These are phyloP conservation scores for Metschnikowia lochheadii DNA, from an alignment of 805 yeast species.

Conservation along the genomic window DNA sequence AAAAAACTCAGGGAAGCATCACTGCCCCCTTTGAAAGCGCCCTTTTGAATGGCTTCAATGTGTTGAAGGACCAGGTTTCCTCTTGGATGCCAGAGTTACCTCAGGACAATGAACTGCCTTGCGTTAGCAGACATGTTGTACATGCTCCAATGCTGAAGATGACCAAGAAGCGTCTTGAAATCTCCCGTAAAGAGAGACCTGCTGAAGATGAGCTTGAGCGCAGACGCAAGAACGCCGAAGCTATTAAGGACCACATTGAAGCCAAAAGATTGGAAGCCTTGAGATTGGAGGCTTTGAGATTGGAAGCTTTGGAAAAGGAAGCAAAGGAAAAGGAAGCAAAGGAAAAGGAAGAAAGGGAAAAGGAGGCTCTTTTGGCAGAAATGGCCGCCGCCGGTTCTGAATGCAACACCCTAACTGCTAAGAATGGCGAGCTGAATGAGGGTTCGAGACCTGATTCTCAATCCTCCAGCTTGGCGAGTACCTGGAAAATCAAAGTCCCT, in stretches of 20 bases:
- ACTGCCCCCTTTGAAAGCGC: not conserved
- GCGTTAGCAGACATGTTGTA: not conserved
- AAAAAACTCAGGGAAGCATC: too few species aligned
- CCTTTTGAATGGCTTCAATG: not conserved
- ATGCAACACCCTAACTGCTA: not conserved
- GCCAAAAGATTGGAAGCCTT: not conserved
- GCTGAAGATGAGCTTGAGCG: not conserved
- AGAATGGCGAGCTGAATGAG: not conserved
- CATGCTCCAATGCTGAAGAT: slow-evolving; percentile 1
- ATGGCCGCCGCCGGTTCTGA: not conserved
- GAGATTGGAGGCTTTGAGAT: not conserved
- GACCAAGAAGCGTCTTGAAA: slow-evolving; percentile 1
- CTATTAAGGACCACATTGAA: not conserved
- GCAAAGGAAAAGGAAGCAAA: not conserved
- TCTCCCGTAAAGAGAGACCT: not conserved
- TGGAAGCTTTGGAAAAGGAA: not conserved
- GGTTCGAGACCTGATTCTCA: not conserved
- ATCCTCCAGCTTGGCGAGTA: not conserved
- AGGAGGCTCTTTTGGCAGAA: not conserved
- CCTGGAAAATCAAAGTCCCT: not conserved
- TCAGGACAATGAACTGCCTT: not conserved
- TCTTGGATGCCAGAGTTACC: not conserved
- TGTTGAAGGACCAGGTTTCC: not conserved
- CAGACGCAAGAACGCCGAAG: not conserved
- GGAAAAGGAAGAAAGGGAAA: not conserved